Percentiles rank a stretch among this genome's conserved stretches.
Conservation (phyloP, 2,329 filamentous ascomycete species). For the Pseudogymnoascus sp. region DNA sequence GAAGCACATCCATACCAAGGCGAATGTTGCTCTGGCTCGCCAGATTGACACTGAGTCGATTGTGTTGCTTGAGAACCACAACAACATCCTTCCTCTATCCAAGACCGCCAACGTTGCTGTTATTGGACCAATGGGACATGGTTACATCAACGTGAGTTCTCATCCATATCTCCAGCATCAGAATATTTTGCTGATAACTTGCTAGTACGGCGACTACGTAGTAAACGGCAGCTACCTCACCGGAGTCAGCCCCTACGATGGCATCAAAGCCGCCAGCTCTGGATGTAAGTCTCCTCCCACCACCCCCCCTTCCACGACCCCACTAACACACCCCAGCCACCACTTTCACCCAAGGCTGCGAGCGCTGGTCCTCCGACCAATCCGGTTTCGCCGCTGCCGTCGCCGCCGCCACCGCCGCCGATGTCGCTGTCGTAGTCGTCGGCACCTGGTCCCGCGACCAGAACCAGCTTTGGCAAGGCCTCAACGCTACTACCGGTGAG, state of each 20-base stretch:
- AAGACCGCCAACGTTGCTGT: slow-evolving; percentile 63
- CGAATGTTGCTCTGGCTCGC: slow-evolving; percentile 63
- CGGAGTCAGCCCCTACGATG: slow-evolving; percentile 62
- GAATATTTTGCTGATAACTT: neutral
- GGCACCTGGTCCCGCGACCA: slow-evolving; percentile 72
- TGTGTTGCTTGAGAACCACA: slow-evolving; percentile 71
- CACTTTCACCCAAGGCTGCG: slow-evolving; percentile 61
- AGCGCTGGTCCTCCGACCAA: slow-evolving; percentile 63
- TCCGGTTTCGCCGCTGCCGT: slow-evolving; percentile 60
- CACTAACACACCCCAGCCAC: slow-evolving; percentile 29
- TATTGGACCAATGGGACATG: slow-evolving; percentile 67
- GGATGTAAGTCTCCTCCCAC: slow-evolving; percentile 32
- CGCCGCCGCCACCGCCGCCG: slow-evolving; percentile 55
- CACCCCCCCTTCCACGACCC: neutral
- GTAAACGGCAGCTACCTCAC: slow-evolving; percentile 54
- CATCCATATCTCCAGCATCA: neutral
- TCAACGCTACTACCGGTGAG: slow-evolving; percentile 69
- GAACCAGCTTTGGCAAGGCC: slow-evolving; percentile 57
- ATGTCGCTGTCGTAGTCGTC: slow-evolving; percentile 65
- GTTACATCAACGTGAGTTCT: slow-evolving; percentile 55
- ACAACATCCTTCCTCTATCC: slow-evolving; percentile 53
- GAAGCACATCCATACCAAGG: slow-evolving; percentile 55
- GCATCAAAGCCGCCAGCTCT: slow-evolving; percentile 53
- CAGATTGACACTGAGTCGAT: slow-evolving; percentile 72
- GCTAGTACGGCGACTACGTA: slow-evolving; percentile 66